Base-by-base conservation (phyloP, 805 yeast species). In the Metschnikowia reukaufii region DNA sequence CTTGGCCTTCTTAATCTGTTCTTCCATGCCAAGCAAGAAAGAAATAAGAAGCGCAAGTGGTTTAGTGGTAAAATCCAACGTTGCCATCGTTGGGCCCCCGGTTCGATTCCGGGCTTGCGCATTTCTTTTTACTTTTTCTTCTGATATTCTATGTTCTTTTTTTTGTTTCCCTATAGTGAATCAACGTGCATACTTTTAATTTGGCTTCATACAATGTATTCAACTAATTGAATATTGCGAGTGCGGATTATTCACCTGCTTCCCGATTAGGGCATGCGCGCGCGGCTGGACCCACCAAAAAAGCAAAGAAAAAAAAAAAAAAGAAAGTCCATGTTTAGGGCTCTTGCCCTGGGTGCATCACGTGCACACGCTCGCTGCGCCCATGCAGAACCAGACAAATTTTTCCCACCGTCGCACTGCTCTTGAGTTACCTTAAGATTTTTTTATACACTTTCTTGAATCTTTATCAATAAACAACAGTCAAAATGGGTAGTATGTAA, bases 401-500 rank as follows among this genome's bases (percentile, higher is more conserved):
- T 52, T 52, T 50, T 47, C 48, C 47, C 49, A 16, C 54, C 38
- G 50, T 40, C 56, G 54, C 56, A 35, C 54, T 42, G 38, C 30
- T 44, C 48, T 42, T 42, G 44, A 36, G 40, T 32, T 44, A 34
- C 46, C 39, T 49, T 44, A 44, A 51, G 45, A 48, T 43, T 48
- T 52, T 55, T 53, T 49, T 53, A 54, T 49, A 42, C 46, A 46
- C 44, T 39, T 48, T 42, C 51, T 49, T 37, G 50, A 46, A 49
- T 42, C 49, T 49, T 46, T 45, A 43, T 45, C 50, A 49, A 55
- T 53, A 56, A 60, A 55, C 60, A 72, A 70, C 70, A 75, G 71
- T 68, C 73, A 81, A 70, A 75, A 83, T 83, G 88, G 76, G 86
- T 80, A 83, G 88, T 83, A 83, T 76, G 88, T 83, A 78, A 64